A percentile compares a stretch with the other conserved stretches of the same genome.
phyloP scores from a whole-genome alignment of 2,329 filamentous ascomycete genomes.

The Alternaria sp. region DNA sequence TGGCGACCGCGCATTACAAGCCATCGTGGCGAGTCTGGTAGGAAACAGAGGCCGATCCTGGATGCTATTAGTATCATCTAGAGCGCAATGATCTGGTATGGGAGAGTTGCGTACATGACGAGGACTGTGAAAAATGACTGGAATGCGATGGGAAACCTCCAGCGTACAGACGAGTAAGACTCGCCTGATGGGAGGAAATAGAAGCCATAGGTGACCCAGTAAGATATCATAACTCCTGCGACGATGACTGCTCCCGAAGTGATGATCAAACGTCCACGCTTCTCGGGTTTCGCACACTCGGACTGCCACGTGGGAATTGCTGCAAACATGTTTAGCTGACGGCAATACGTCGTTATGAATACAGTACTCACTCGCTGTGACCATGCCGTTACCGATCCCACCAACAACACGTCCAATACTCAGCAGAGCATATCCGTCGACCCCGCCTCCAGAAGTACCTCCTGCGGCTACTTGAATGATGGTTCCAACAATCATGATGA shows the following conservation, averaged over 20 bases:
- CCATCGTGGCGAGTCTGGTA: conserved; percentile 53
- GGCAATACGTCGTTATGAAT: conserved; percentile 15
- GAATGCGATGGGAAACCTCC: conserved; percentile 49
- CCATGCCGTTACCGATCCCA: conserved; percentile 52
- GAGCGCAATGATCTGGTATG: fast-evolving
- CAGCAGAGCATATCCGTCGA: conserved; percentile 66
- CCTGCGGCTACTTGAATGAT: conserved; percentile 59
- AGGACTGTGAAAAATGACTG: conserved; percentile 19
- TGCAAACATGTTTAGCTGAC: neutral
- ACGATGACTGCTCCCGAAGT: conserved; percentile 54
- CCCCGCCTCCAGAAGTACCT: conserved; percentile 41
- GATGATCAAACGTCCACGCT: conserved; percentile 38
- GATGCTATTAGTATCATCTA: neutral
- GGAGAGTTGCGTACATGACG: conserved; percentile 7
- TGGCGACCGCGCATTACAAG: conserved; percentile 58
- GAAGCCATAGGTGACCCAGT: conserved; percentile 50
- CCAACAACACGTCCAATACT: conserved; percentile 18
- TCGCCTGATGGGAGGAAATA: conserved; percentile 18
- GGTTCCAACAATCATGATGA: conserved; percentile 58
- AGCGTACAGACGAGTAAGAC: conserved; percentile 13
- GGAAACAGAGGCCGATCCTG: conserved; percentile 20
- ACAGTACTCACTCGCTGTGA: conserved; percentile 57
- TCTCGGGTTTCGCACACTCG: conserved; percentile 43
- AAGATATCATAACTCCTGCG: conserved; percentile 47
- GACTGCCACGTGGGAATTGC: conserved; percentile 24